Evolutionary conservation across 1,284 basidiomycete species (phyloP).

Genomic region (Taiwanofungus camphoratus): DNA sequence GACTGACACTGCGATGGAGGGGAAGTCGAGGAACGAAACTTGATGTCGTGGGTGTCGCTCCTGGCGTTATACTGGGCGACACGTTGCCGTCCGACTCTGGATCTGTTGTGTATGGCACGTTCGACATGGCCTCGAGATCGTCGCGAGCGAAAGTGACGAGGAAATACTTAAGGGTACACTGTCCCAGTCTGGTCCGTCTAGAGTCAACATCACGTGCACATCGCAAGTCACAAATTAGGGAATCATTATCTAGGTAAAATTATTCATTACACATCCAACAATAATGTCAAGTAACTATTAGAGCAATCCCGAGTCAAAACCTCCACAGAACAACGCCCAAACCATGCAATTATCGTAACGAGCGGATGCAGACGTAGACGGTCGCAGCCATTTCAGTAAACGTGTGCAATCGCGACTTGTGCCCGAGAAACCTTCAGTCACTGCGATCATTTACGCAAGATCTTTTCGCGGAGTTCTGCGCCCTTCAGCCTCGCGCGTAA

Average conservation of each 20-base stretch:
- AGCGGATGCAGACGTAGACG: slow-evolving; percentile 1
- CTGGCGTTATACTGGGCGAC: slow-evolving; percentile 17
- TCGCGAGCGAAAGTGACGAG: background rate
- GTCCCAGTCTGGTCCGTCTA: too few relatives aligned
- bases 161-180: too few relatives aligned
- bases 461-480: slow-evolving; percentile 68
- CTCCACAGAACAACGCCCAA: background rate
- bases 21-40: slow-evolving; percentile 25
- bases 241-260: background rate
- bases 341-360: slow-evolving; percentile 4
- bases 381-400: background rate
- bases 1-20: slow-evolving; percentile 44
- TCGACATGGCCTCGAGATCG: slow-evolving; percentile 27
- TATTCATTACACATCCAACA: slow-evolving; percentile 5
- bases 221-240: background rate
- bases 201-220: too few relatives aligned
- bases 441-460: slow-evolving; percentile 35
- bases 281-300: background rate
- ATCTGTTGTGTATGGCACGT: slow-evolving; percentile 21
- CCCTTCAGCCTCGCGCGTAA: slow-evolving; percentile 66
- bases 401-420: too few relatives aligned
- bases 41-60: slow-evolving; percentile 22
- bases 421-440: too few relatives aligned
- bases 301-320: background rate
- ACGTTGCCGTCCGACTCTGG: slow-evolving; percentile 19